phyloP scores from a whole-genome alignment of 768 basidiomycete species.

The Mrakia frigida region DNA sequence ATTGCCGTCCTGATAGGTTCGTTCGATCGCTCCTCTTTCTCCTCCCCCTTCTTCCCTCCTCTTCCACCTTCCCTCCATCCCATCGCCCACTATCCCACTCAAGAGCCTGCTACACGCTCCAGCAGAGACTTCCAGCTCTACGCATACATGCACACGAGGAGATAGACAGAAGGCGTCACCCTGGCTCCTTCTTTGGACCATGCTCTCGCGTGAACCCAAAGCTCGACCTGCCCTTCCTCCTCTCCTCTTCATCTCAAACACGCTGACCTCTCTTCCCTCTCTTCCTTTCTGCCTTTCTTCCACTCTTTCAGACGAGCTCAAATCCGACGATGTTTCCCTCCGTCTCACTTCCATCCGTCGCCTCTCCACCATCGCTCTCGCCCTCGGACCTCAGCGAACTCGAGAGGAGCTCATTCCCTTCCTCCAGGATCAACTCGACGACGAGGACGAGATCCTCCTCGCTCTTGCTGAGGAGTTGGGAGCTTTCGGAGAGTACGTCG shows the following conservation, averaged over 20 bases:
- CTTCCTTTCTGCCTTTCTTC: not conserved
- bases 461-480: constrained; percentile 95
- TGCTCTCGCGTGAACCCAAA: not conserved
- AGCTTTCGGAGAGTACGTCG: constrained; percentile 74
- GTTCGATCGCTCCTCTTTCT: not conserved
- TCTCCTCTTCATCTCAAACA: too few species aligned
- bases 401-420: constrained; percentile 94
- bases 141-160: not conserved
- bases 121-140: too few species aligned
- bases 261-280: not conserved
- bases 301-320: constrained; percentile 29
- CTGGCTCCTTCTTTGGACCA: not conserved
- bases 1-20: constrained; percentile 33
- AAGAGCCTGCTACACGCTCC: not conserved
- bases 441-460: constrained; percentile 95
- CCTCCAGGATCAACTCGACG: constrained; percentile 97
- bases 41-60: not conserved
- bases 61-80: not conserved
- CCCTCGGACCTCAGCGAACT: constrained; percentile 88
- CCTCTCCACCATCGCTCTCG: constrained; percentile 94
- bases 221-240: not conserved
- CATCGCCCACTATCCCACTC: not conserved
- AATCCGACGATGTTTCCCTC: constrained; percentile 88
- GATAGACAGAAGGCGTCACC: not conserved
- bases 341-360: constrained; percentile 95